Base-by-base conservation (phyloP, 2,329 filamentous ascomycete genomes). In the Botryotinia globosa region DNA sequence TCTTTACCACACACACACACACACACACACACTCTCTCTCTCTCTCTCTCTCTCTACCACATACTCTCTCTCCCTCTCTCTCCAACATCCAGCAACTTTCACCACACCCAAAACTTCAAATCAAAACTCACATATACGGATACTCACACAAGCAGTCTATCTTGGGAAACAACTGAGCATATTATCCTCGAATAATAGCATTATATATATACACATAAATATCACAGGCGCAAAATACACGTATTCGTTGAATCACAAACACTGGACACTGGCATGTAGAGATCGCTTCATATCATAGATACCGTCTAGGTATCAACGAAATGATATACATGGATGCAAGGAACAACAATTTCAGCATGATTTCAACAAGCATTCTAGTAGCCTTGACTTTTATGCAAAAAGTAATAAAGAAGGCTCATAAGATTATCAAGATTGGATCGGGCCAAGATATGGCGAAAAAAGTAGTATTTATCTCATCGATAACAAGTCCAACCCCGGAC, bases 391-490 rank as follows among this genome's bases (percentile, higher is more conserved):
- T 51, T 3, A 56, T 29, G n/a, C 51, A 56, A 18, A 18, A 29
- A 7, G n/a, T 10, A 20, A 32, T 25, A 29, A 25, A 20, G 37
- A 1, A 14, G 25, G 39, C 18, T 56, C n/a, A 16, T n/a, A 42
- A 42, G 14, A 20, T 14, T 66, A 10, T 66, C 64, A 29, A 56
- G 7, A 67, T 12, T 67, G 5, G 8, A 67, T 32, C n/a, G n/a
- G 65, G 34, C 65, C 65, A 42, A 56, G 29, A 42, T 18, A 25
- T 32, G 65, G 65, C 48, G 48, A 32, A 56, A 44, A 67, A 32
- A 22, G 22, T 67, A 44, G 37, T 67, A 67, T 56, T 67, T 67
- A 56, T 56, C 34, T 67, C 65, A 56, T 67, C 65, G 56, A 67
- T 32, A 56, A 44, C 29, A 44, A 67, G 48, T 67, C 65, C 18